A percentile compares a stretch with the other conserved stretches of the same genome.
phyloP scores from a whole-genome alignment of 2,329 filamentous ascomycete species.

The Fusarium sp. region DNA sequence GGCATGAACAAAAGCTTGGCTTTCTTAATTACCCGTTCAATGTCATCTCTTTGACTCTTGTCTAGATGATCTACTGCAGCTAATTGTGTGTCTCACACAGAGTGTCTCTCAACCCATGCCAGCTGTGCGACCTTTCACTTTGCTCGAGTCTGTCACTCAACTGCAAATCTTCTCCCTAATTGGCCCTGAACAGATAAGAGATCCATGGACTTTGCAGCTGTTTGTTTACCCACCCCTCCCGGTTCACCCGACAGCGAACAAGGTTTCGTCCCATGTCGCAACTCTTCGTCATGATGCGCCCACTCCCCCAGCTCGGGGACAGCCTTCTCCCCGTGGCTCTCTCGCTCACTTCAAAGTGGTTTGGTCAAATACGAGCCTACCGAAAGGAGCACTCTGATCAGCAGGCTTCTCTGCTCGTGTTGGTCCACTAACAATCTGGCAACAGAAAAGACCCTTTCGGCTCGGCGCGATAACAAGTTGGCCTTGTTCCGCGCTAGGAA shows the following conservation, averaged over 20 bases:
- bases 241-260: conserved; percentile 25
- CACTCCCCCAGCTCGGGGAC: conserved; percentile 13
- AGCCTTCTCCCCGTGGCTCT: neutral
- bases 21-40: neutral
- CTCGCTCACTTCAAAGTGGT: neutral
- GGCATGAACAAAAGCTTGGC: neutral
- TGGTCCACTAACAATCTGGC: neutral
- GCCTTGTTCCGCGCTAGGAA: neutral
- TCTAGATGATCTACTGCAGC: neutral
- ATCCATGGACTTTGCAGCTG: too few relatives aligned
- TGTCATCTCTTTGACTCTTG: neutral
- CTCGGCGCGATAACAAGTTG: neutral
- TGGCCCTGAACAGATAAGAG: neutral
- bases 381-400: neutral
- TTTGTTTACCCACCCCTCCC: conserved; percentile 14
- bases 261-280: conserved; percentile 1
- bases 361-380: conserved; percentile 14
- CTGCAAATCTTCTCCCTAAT: neutral
- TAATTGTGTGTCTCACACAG: neutral
- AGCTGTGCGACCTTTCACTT: conserved; percentile 1
- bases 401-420: neutral
- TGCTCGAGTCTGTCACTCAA: neutral
- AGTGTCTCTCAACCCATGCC: conserved; percentile 18
- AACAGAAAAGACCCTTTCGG: neutral
- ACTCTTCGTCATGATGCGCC: conserved; percentile 14